Base-by-base conservation (phyloP, 75 land plant species). In the Adiantum capillusveneris region DNA sequence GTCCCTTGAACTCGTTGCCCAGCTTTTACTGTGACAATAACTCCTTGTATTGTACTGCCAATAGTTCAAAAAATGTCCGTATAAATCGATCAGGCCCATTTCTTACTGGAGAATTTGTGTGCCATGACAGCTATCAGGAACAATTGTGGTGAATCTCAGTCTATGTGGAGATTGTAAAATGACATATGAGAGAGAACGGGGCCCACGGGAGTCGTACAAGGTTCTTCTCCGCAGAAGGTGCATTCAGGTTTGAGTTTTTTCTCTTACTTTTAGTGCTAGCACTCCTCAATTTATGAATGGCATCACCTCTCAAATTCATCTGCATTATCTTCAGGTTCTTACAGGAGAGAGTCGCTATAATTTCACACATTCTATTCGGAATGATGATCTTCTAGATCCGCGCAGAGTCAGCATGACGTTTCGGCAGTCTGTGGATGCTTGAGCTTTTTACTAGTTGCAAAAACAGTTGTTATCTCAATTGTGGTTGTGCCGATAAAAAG, bases 121-220 rank as follows among this genome's bases (percentile, higher is more conserved):
- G 21, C 5, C 57, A 55, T 61, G 41, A 11, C 18, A 63, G 65
- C 30, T 63, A 16, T 63, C 65, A 51, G 65, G 65, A 28, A 63
- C 56, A 7, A 24, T 52, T 2, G 12, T 63, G 1, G 65, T 63
- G 22, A 63, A 63, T 46, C 18, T 63, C n/a, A 63, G 65, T 57
- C 11, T 63, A 29, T 63, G 58, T 63, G 65, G 65, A 20, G 65
- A 63, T 31, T 63, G 65, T 57, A 44, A 30, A 16, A 63, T 63
- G 65, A 63, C 65, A 14, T 63, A 44, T 36, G 29, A 25, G 7
- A 25, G 56, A 29, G 65, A 63, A 22, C 26, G 36, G 57, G 57
- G 56, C 20, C 36, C 39, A 2, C 17, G 29, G 1, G 65, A 63
- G 28, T 29, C 16, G 2, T 50, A 51, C 34, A 50, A 52, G 21